Evolutionary conservation across 2,329 filamentous ascomycete genomes (phyloP).

Genomic region (Aspergillus uvarum): DNA sequence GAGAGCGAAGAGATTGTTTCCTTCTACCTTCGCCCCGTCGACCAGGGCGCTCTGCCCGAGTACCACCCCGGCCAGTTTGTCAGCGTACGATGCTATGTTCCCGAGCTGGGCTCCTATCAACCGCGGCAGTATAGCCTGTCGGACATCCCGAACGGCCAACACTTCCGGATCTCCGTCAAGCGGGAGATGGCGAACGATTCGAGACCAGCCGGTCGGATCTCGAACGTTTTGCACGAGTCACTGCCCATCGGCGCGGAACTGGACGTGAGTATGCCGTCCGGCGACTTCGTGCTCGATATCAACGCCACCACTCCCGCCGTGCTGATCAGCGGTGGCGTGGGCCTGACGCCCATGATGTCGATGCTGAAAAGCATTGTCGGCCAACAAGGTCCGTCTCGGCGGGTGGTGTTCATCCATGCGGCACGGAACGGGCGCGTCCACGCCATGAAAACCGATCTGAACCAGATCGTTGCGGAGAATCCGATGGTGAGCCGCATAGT

Average conservation of each 20-base stretch:
- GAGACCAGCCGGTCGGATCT: slow-evolving; percentile 61
- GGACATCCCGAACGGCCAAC: slow-evolving; percentile 59
- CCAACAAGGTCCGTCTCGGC: slow-evolving; percentile 44
- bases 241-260: slow-evolving; percentile 62
- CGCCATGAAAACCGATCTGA: slow-evolving; percentile 54
- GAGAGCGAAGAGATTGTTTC: slow-evolving; percentile 68
- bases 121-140: slow-evolving; percentile 71
- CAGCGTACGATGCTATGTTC: slow-evolving; percentile 60
- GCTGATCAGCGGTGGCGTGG: slow-evolving; percentile 61
- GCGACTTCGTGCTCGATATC: slow-evolving; percentile 55
- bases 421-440: slow-evolving; percentile 48
- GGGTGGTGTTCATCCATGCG: slow-evolving; percentile 61
- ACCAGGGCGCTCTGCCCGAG: slow-evolving; percentile 58
- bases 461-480: slow-evolving; percentile 56
- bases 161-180: slow-evolving; percentile 72
- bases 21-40: slow-evolving; percentile 66
- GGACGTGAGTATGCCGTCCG: slow-evolving; percentile 64
- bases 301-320: slow-evolving; percentile 54
- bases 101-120: slow-evolving; percentile 60
- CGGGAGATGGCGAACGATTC: slow-evolving; percentile 56
- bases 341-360: slow-evolving; percentile 59
- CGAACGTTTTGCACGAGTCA: slow-evolving; percentile 65
- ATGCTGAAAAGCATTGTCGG: slow-evolving; percentile 56
- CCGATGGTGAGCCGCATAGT: slow-evolving; percentile 54
- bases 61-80: slow-evolving; percentile 75